A percentile compares a stretch with the other conserved stretches of the same genome.
phyloP scores from a whole-genome alignment of 2,329 filamentous ascomycete species.

The Trichoderma afroharzianum region DNA sequence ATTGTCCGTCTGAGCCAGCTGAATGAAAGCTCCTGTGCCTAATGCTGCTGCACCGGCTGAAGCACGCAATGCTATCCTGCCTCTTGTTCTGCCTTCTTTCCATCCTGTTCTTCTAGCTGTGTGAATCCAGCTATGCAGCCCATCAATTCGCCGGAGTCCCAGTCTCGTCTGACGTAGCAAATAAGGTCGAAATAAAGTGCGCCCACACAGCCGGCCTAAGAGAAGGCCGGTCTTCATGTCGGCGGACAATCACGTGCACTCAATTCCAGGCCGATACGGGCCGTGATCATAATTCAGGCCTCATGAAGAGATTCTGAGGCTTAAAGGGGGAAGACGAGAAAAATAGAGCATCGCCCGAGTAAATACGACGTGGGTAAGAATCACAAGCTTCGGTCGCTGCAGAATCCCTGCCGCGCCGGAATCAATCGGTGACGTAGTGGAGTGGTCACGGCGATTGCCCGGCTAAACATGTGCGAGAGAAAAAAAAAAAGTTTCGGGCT shows the following conservation, averaged over 20 bases:
- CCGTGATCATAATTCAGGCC: background rate
- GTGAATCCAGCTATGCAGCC: constrained; percentile 25
- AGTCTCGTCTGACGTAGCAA: constrained; percentile 21
- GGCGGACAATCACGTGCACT: constrained; percentile 23
- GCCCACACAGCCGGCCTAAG: constrained; percentile 44
- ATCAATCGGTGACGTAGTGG: constrained; percentile 23
- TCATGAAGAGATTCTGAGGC: background rate
- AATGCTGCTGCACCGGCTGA: constrained; percentile 42
- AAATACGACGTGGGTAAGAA: background rate
- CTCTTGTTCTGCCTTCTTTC: constrained; percentile 19
- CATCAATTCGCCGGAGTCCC: constrained; percentile 22
- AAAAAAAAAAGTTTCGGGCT: constrained; percentile 15
- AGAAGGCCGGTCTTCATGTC: constrained; percentile 46
- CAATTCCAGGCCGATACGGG: background rate
- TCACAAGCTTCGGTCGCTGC: constrained; percentile 8
- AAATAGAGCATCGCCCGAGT: background rate
- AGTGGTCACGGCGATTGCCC: constrained; percentile 24
- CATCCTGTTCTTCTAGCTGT: constrained; percentile 28
- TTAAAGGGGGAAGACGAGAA: background rate
- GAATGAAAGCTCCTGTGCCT: constrained; percentile 55
- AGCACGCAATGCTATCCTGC: constrained; percentile 35
- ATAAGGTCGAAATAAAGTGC: constrained; percentile 31
- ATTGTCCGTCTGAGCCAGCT: constrained; percentile 55
- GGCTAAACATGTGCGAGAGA: constrained; percentile 26
- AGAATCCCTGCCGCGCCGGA: constrained; percentile 1